A percentile compares a stretch with the other conserved stretches of the same genome.
These are phyloP conservation scores for Adansonia digitata DNA, from an alignment of 345 rosid genomes.

Conservation along the genomic window DNA sequence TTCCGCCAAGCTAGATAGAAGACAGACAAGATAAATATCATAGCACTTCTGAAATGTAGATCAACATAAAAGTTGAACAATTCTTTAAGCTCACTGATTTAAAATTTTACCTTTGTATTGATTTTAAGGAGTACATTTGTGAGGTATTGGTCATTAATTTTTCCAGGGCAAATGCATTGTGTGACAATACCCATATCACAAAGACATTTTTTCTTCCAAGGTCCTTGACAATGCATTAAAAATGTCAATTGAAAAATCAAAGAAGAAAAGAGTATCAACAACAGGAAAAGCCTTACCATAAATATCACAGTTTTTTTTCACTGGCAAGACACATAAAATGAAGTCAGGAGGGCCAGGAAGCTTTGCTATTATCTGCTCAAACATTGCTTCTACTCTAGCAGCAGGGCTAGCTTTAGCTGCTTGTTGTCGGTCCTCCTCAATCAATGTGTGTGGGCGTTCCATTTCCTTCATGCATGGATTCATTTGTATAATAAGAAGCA, in stretches of 20 bases:
- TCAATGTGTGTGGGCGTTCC: constrained; percentile 61
- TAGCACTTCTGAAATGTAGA: not conserved
- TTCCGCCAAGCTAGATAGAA: constrained; percentile 73
- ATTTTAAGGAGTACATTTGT: constrained; percentile 87
- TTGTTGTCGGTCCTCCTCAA: constrained; percentile 73
- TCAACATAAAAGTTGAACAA: not conserved
- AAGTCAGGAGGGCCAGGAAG: constrained; percentile 54
- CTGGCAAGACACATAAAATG: constrained; percentile 76
- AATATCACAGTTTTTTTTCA: constrained; percentile 69
- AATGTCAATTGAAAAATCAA: constrained; percentile 12
- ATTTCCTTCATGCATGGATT: constrained; percentile 40
- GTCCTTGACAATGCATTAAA: constrained; percentile 42
- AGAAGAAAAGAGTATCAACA: constrained; percentile 1
- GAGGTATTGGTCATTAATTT: constrained; percentile 74
- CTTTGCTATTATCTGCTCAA: constrained; percentile 51
- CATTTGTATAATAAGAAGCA: not conserved
- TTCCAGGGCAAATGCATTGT: constrained; percentile 73
- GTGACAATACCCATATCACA: constrained; percentile 66
- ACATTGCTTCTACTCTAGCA: constrained; percentile 76
- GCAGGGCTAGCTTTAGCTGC: constrained; percentile 40
- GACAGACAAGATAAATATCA: constrained; percentile 11
- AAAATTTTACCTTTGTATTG: constrained; percentile 62
- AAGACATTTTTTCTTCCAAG: constrained; percentile 82
- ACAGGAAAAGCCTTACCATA: constrained; percentile 48
- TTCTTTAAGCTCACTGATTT: constrained; percentile 12